These are phyloP conservation scores for Chlorella sp. DNA, from an alignment of 139 green algal species.

Conservation along the genomic window DNA sequence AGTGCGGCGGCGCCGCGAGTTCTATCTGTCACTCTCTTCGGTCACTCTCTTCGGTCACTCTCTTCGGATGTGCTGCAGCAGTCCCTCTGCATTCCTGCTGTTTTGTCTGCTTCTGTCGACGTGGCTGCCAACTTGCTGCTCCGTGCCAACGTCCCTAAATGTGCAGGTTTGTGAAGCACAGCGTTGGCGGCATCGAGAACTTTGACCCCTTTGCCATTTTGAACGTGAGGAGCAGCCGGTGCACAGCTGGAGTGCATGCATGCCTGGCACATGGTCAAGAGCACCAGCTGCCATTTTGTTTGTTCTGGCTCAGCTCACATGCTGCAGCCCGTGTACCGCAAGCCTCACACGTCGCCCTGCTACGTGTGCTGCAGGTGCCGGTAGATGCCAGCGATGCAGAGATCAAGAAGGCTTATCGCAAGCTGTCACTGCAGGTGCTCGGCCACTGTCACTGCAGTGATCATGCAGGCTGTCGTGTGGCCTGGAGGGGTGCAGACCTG, in stretches of 20 bases:
- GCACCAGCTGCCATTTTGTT: not conserved
- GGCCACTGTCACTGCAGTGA: no score
- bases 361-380: slow-evolving; percentile 46
- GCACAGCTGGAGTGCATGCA: not conserved
- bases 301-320: not conserved
- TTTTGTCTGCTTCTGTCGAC: not conserved
- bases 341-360: no score
- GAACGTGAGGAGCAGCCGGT: not conserved
- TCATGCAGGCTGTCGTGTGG: not conserved
- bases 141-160: not conserved
- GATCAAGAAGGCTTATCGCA: slow-evolving; percentile 86
- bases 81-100: slow-evolving; percentile 15
- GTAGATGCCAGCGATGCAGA: slow-evolving; percentile 65
- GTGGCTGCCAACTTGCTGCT: not conserved
- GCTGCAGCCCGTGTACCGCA: not conserved
- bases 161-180: slow-evolving; percentile 58
- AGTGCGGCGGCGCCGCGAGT: no score
- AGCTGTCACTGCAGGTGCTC: slow-evolving; percentile 53
- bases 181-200: slow-evolving; percentile 53
- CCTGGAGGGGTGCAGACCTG: no score
- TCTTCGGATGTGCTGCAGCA: no score
- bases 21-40: no score
- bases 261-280: not conserved
- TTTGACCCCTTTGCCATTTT: slow-evolving; percentile 96
- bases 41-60: no score